These are phyloP conservation scores for Lasiosphaeria ovina DNA, from an alignment of 495 filamentous ascomycete species.

Conservation along the genomic window DNA sequence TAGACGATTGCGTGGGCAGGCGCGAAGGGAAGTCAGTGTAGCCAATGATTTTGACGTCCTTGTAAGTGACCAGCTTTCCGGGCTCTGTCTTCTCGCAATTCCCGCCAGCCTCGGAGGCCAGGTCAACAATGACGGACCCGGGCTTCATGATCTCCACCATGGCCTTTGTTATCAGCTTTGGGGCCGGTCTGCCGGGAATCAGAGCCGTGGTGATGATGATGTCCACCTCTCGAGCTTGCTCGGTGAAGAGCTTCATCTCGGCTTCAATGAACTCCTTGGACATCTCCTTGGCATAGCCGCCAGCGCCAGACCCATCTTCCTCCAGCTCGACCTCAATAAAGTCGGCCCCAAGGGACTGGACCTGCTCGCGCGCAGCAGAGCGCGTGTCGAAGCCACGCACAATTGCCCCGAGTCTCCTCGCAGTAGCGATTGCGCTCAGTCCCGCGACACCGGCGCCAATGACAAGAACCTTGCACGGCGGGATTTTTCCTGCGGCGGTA, in stretches of 20 bases:
- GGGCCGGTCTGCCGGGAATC: constrained; percentile 73
- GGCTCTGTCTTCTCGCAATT: constrained; percentile 75
- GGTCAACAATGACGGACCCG: constrained; percentile 76
- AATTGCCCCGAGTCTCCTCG: constrained; percentile 76
- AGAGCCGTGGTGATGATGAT: constrained; percentile 82
- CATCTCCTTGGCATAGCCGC: constrained; percentile 86
- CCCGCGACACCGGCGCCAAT: constrained; percentile 83
- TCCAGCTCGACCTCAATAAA: constrained; percentile 82
- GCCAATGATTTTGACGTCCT: constrained; percentile 77
- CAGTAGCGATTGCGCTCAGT: constrained; percentile 76
- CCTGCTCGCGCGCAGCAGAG: constrained; percentile 74
- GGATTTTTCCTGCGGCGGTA: constrained; percentile 79
- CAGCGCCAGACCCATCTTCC: constrained; percentile 77
- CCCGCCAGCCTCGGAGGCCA: constrained; percentile 77
- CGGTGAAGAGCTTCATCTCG: constrained; percentile 82
- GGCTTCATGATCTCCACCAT: constrained; percentile 81
- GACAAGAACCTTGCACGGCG: constrained; percentile 77
- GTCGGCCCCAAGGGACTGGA: constrained; percentile 79
- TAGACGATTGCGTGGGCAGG: constrained; percentile 76
- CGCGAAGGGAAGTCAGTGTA: constrained; percentile 81
- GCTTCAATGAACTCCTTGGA: constrained; percentile 84
- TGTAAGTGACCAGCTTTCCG: constrained; percentile 63
- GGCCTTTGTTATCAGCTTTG: constrained; percentile 72
- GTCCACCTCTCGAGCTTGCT: constrained; percentile 79
- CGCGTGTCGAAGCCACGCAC: constrained; percentile 82